Evolutionary conservation across 2,329 filamentous ascomycete genomes (phyloP), one percentile per base, ranked within the genome.

Genomic region (Fusarium fujikuroi): DNA sequence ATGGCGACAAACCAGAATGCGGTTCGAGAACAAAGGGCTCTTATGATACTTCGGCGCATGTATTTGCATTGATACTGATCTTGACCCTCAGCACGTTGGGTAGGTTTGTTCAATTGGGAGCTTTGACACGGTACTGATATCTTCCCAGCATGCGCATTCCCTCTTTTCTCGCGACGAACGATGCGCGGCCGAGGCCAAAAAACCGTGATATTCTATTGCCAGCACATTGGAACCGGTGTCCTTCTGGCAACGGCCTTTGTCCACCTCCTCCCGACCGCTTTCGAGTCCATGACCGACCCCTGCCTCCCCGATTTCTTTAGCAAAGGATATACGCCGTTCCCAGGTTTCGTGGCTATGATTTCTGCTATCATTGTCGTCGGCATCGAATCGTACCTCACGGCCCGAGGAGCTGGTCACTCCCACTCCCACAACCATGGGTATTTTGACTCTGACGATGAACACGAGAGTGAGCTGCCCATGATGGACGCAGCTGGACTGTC

Each of bases 321-420:
- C 80, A 79, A 92, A 71, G 88, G 89, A n/a, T 97, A 96, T 80
- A 89, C 87, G 52, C 93, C 93, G 10, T 91, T 97, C 80, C 91
- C 94, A 1, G 94, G 95, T 5, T 86, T 96, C 53, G 89, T 97
- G 52, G 92, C 93, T 63, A 95, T 97, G 93, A 82, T 91, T 15
- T 91, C 93, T 16, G 93, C 94, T n/a, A 87, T 97, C 66, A 84
- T 93, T 8, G 95, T 98, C 7, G 93, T 97, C 11, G 89, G 90
- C 5, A 88, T 98, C 59, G 95, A 98, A 81, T 97, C 96, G 84
- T 94, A 95, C 80, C 91, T 98, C 75, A 95, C 94, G 0, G 92
- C 92, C 5, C 83, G 89, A 62, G 90, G 90, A 47, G 90, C 90
- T 4, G 86, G 88, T 3, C 90, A 90, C 76, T 88, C 88, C 3